Percentiles rank a stretch among this genome's conserved stretches.
phyloP scores from a whole-genome alignment of 1,139 yeast species.

The Nakaseomyces sp. region DNA sequence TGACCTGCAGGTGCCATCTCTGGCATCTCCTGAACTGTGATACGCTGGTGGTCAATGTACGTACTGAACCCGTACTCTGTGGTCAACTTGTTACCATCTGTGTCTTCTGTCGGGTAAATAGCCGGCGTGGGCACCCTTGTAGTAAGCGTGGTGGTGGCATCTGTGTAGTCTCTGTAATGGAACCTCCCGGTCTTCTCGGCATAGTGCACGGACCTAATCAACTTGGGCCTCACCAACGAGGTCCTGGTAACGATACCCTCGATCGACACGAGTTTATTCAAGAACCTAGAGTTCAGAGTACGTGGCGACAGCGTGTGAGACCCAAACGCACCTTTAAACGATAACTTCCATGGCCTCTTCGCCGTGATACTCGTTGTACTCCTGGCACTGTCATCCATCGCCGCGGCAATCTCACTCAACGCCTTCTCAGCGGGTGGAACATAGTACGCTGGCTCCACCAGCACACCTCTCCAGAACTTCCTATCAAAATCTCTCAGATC shows the following conservation, averaged over 20 bases:
- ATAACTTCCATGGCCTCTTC: slow-evolving; percentile 36
- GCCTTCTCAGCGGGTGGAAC: slow-evolving; percentile 90
- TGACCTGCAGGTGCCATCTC: slow-evolving; percentile 98
- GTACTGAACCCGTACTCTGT: slow-evolving; percentile 94
- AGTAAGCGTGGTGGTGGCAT: slow-evolving; percentile 84
- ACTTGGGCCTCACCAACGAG: slow-evolving; percentile 86
- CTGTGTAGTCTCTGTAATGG: slow-evolving; percentile 86
- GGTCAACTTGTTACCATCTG: slow-evolving; percentile 75
- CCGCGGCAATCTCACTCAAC: slow-evolving; percentile 66
- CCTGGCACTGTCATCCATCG: slow-evolving; percentile 40
- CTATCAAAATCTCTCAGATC: slow-evolving; percentile 80
- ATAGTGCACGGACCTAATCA: slow-evolving; percentile 86
- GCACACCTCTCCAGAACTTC: slow-evolving; percentile 68
- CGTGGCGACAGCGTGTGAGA: slow-evolving; percentile 82
- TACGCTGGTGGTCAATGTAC: slow-evolving; percentile 87
- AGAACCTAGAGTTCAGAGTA: slow-evolving; percentile 64
- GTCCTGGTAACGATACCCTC: slow-evolving; percentile 96
- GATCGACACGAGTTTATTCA: slow-evolving; percentile 76
- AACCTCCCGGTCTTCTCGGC: slow-evolving; percentile 78
- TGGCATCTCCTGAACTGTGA: slow-evolving; percentile 96
- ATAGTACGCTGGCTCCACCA: slow-evolving; percentile 72
- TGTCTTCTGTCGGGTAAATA: slow-evolving; percentile 87
- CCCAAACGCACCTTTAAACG: slow-evolving; percentile 90
- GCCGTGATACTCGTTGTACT: slow-evolving; percentile 35
- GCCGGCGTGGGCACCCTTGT: slow-evolving; percentile 62